Base-by-base conservation (phyloP, 768 basidiomycete species). In the Tricholoma furcatifolium region DNA sequence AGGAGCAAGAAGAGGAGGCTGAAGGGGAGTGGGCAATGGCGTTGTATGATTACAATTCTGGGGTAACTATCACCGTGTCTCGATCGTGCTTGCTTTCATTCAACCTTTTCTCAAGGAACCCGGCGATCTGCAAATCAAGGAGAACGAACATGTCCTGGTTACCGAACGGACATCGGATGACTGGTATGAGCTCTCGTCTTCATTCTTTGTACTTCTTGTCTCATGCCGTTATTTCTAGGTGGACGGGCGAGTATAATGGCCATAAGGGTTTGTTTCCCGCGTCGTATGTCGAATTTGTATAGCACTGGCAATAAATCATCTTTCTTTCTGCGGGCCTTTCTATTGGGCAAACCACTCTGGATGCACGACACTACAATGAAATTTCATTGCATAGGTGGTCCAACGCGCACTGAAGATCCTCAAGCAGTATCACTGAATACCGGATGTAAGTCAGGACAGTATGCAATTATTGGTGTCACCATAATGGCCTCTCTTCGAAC, bases 21-120 rank as follows among this genome's bases (percentile, higher is more conserved):
- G 60, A 69, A 32, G 88, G 87, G 4, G 85, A 88, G 55, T 92
- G 90, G 90, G 88, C 81, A 14, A 83, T 91, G 60, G 90, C 74
- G 4, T 59, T 89, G 66, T 92, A 91, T 62, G 88, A 88, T 54
- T 92, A 88, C 70, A 70, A 70, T 39, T 84, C 88, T 46, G 71
- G 73, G 60, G 89, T 90, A 58, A 36, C 55, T 43, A 30, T 17
- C 4, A 10, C 9, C 9, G 1, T 38, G 21, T 47, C 1, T 11
- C 2, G 11, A 30, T 9, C 10, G 6, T 15, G n/a, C 12, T 35
- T 21, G 27, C 8, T 7, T 8, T 31, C 6, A 23, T 42, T 35
- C 11, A 4, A 7, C 11, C 0, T 18, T 30, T 34, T 39, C 0
- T 49, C 31, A 51, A 91, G 89, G 89, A 90, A 55, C 65, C 83